Conservation (phyloP, 352 stramenopile genomes). For the Phytopythium cucurbitacearum region DNA sequence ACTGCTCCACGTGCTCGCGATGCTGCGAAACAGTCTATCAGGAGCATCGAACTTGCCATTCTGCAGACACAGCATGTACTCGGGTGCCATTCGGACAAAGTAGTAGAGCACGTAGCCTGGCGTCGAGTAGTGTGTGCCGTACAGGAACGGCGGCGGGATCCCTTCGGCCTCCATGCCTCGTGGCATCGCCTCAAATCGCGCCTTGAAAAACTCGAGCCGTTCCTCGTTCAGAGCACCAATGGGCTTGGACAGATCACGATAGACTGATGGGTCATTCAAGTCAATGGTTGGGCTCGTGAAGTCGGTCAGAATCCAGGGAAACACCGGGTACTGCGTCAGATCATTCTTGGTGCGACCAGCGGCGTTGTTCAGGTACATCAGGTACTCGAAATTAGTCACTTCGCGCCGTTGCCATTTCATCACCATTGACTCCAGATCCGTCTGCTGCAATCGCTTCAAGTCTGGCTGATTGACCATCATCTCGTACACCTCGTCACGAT, state of each 20-base stretch:
- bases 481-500: slow-evolving; percentile 83
- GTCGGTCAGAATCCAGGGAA: slow-evolving; percentile 95
- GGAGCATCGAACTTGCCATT: slow-evolving; percentile 98
- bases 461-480: slow-evolving; percentile 80
- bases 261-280: slow-evolving; percentile 77
- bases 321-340: slow-evolving; percentile 96
- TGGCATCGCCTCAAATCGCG: slow-evolving; percentile 90
- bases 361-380: slow-evolving; percentile 87
- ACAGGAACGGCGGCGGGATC: slow-evolving; percentile 93
- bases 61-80: slow-evolving; percentile 96
- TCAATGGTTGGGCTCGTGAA: slow-evolving; percentile 86
- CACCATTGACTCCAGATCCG: slow-evolving; percentile 71
- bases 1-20: slow-evolving; percentile 91
- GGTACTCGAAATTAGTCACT: slow-evolving; percentile 95
- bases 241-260: slow-evolving; percentile 94
- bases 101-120: slow-evolving; percentile 98
- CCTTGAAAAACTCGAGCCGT: slow-evolving; percentile 85
- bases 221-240: slow-evolving; percentile 92
- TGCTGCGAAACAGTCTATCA: slow-evolving; percentile 96
- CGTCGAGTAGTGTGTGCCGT: slow-evolving; percentile 93
- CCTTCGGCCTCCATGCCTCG: slow-evolving; percentile 76
- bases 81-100: slow-evolving; percentile 95
- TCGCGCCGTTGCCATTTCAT: slow-evolving; percentile 78
- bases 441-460: slow-evolving; percentile 52
- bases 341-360: slow-evolving; percentile 86